These are phyloP conservation scores for Aspergillus taichungensis DNA, from an alignment of 495 filamentous ascomycete species.

Conservation along the genomic window DNA sequence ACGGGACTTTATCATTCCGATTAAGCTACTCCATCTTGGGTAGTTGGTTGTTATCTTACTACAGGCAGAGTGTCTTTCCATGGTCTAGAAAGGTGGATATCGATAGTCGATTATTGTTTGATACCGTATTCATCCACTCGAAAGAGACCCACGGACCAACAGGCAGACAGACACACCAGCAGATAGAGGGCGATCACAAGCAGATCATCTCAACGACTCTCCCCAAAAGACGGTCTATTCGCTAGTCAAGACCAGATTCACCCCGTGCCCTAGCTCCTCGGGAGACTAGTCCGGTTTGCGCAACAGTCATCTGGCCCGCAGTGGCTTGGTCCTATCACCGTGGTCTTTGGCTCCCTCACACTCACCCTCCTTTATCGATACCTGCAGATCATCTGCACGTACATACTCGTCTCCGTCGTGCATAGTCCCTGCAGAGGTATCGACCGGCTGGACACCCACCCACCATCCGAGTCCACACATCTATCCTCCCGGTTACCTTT, in stretches of 20 bases:
- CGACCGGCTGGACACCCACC: conserved; percentile 14
- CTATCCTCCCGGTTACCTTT: conserved; percentile 6
- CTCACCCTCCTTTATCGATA: conserved; percentile 19
- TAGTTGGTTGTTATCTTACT: too few species aligned
- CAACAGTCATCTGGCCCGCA: conserved; percentile 33
- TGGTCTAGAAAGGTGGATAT: too few species aligned
- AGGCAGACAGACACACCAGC: background rate
- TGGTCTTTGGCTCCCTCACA: background rate
- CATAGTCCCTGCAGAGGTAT: conserved; percentile 38
- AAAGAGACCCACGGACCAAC: background rate
- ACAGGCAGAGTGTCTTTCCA: too few species aligned
- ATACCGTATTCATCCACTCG: too few species aligned
- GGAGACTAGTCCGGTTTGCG: conserved; percentile 24
- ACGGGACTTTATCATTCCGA: too few species aligned
- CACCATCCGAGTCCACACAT: too few species aligned
- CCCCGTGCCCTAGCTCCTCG: conserved; percentile 18
- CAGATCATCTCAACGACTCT: conserved; percentile 7
- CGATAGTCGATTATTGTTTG: too few species aligned
- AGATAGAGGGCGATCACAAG: conserved; percentile 13
- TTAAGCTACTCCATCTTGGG: too few species aligned
- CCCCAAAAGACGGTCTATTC: conserved; percentile 3
- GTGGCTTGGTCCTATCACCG: conserved; percentile 19
- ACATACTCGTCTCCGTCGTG: conserved; percentile 36
- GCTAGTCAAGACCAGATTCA: conserved; percentile 10
- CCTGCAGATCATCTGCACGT: conserved; percentile 51